phyloP scores from a whole-genome alignment of 1,139 yeast species.

The Candida frijolesensis region DNA sequence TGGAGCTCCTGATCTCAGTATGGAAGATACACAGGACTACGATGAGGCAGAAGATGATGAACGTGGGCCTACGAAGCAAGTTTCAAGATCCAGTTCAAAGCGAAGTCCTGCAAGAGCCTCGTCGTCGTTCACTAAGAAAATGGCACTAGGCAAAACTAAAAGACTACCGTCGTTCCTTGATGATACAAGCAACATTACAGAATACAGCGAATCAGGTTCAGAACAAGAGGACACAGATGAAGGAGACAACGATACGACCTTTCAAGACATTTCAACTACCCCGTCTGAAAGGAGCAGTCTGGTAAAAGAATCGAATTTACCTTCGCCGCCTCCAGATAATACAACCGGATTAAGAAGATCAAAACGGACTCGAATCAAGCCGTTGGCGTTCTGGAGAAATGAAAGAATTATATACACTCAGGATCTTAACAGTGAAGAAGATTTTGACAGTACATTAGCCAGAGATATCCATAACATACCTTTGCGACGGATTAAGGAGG shows the following conservation, averaged over 20 bases:
- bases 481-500: conserved; percentile 61
- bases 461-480: conserved; percentile 42
- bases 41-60: not conserved
- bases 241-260: not conserved
- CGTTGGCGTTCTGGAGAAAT: conserved; percentile 84
- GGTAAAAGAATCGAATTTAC: conserved; percentile 38
- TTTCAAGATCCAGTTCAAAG: not conserved
- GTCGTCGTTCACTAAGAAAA: conserved; percentile 8
- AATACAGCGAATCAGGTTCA: not conserved
- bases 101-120: not conserved
- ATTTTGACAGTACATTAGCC: conserved; percentile 36
- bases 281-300: not conserved
- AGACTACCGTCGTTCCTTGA: conserved; percentile 4
- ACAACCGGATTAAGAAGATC: conserved; percentile 55
- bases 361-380: conserved; percentile 65
- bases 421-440: conserved; percentile 33
- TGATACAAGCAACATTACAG: conserved; percentile 1
- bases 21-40: not conserved
- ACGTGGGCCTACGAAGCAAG: not conserved
- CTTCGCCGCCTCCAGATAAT: conserved; percentile 52
- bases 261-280: not conserved
- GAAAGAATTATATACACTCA: conserved; percentile 70
- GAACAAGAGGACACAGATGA: conserved; percentile 6
- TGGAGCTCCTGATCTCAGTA: not conserved
- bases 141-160: conserved; percentile 8